Base-by-base conservation (phyloP, 2,329 filamentous ascomycete genomes). In the Phialophora macrospora region DNA sequence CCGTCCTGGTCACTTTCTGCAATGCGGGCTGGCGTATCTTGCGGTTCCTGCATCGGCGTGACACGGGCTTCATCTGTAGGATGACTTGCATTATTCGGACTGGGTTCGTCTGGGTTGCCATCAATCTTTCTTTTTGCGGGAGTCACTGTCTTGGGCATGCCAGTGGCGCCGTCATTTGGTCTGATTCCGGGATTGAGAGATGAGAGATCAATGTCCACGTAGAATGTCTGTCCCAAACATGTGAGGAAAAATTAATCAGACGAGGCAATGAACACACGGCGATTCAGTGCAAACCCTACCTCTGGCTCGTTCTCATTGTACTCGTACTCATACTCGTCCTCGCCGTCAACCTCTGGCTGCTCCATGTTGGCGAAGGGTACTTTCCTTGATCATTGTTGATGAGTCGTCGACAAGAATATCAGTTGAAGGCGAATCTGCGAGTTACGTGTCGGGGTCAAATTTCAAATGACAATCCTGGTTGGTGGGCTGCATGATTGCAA, bases 141-240 rank as follows among this genome's bases (percentile, higher is more conserved):
- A 14, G 58, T 56, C 44, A 59, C 38, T 2, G 38, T 44, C 14
- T n/a, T n/a, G 38, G 38, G 38, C 17, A 44, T 44, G 38, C 55
- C 48, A n/a, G 48, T 52, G n/a, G 26, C 46, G 22, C 62, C 28
- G 22, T 65, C 55, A 46, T 62, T 64, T 24, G 67, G 30, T 14
- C 77, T 76, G 32, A 78, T 73, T 38, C 71, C 73, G n/a, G 78
- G 76, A 62, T 80, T 77, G 60, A 75, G 72, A 44, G 81, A 79
- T 30, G 79, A 84, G 34, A 88, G 76, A 73, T 89, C 87, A 65
- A 88, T 77, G 48, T 85, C 86, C 62, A 89, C 79, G 73, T 86
- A 87, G 71, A 87, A 83, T 63, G 83, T 82, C 79, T 88, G 60
- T 51, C 38, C 56, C 28, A 64, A 64, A 66, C 38, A 49, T 54